Base-by-base conservation (phyloP, 73 alveolate genomes). In the Symbiodinium natans region DNA sequence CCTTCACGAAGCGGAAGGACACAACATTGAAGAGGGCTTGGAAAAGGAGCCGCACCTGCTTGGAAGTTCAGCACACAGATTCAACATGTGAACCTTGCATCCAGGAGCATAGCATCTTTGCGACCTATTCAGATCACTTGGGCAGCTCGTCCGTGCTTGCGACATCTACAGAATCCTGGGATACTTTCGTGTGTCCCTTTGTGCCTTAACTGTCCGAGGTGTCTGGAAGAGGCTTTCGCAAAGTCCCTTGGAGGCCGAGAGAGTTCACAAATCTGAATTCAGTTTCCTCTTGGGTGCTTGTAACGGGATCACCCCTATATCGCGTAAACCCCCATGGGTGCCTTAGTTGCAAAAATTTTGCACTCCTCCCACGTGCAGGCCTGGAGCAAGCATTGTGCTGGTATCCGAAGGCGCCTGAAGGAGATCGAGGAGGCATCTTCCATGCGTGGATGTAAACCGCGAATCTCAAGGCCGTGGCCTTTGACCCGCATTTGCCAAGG, bases 201-300 rank as follows among this genome's bases (percentile, higher is more conserved):
- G 13, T 3, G 68, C 0, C 21, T 27, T 27, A 52, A 27, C 68
- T 52, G 13, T 52, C 93, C 38, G 56, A 87, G 94, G 85, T 41
- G 34, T 59, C 8, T 46, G 77, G 74, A 40, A 88, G 73, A 75
- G 75, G 95, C 86, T 88, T 43, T 43, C 95, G 4, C 82, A 40
- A 10, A 63, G 95, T 86, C 73, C 73, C 21, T n/a, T 56, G 38
- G 43, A 88, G 95, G 95, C 86, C 84, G 27, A 46, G 59, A 13
- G 21, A 46, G 59, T 46, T 6, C 59, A 13, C 59, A 46, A 46
- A 6, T 9, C 21, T 46, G 21, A 13, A 13, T 46, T 46, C 59
- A 46, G 59, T n/a, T n/a, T n/a, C n/a, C n/a, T n/a, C n/a, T n/a
- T n/a, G n/a, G n/a, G n/a, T n/a, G n/a, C n/a, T n/a, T n/a, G n/a